Base-by-base conservation (phyloP, 2,329 filamentous ascomycete genomes). In the Coleophoma cylindrospora region DNA sequence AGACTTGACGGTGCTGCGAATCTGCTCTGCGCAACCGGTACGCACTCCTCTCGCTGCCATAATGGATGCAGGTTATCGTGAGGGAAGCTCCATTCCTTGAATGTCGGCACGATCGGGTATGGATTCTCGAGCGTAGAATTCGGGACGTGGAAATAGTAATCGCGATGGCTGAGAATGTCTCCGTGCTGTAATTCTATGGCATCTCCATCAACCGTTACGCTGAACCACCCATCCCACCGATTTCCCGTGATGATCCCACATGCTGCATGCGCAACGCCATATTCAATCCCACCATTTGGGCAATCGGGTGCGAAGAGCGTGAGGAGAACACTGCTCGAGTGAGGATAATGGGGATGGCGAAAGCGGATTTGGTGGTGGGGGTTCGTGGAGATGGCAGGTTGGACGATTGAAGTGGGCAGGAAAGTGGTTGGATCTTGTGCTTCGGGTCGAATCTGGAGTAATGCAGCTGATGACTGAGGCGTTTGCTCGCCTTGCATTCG, bases 221-320 rank as follows among this genome's bases (percentile, higher is more conserved):
- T 47, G 12, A 47, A 41, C 45, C 49, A 54, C 27, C 49, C 47
- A 45, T 54, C 32, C 49, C 52, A 54, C 19, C 48, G n/a, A 36
- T 55, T 55, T 43, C 51, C 53, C 36, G 32, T 48, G 33, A 55
- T 45, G 13, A 55, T 27, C 4, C 50, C 50, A 50, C 53, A 55
- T 37, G 44, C 48, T 38, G 43, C 46, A 19, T 47, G 46, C 32
- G 34, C 46, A n/a, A 51, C 36, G 11, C 46, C 53, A 38, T 51
- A 53, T 41, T 55, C 37, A 15, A 53, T 43, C 9, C 50, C 53
- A 4, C 53, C 53, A 43, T 36, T 34, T 27, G 53, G 46, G 38
- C 5, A 17, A 34, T 55, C 53, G 4, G 49, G 46, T 9, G 53
- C 50, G 43, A 47, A 49, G 33, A 54, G 53, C 43, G 34, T 54